Evolutionary conservation across 129 eudicot genomes (phyloP).

Genomic region (Saussurea involucrata): DNA sequence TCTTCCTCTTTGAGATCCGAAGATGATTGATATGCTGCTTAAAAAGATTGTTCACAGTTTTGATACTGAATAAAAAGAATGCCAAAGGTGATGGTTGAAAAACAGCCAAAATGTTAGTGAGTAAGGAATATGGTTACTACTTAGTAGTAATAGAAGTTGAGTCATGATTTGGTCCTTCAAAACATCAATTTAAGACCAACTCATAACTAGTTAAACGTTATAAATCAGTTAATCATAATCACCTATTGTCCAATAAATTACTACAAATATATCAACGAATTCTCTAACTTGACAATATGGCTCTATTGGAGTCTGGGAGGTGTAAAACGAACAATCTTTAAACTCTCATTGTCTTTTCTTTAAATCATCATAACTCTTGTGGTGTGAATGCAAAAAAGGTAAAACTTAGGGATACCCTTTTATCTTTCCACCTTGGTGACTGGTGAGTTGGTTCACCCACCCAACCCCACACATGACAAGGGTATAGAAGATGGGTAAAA

Average conservation of each 20-base stretch:
- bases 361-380: background rate
- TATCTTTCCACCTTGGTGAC: background rate
- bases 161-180: background rate
- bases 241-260: background rate
- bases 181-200: background rate
- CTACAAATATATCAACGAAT: background rate
- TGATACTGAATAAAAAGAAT: background rate
- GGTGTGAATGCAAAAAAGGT: background rate
- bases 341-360: background rate
- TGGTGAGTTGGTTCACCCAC: background rate
- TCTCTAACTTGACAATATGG: background rate
- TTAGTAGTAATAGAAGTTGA: background rate
- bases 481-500: constrained; percentile 23
- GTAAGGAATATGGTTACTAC: background rate
- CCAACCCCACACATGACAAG: constrained; percentile 9
- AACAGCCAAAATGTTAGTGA: background rate
- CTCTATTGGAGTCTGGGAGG: background rate
- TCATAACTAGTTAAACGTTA: background rate
- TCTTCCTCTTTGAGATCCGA: background rate
- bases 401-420: background rate
- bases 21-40: background rate
- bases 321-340: background rate
- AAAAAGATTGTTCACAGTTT: background rate
- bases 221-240: background rate
- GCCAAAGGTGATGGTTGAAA: background rate